Conservation (phyloP, 305 asterid genomes). For the Plantago lanceolata region DNA sequence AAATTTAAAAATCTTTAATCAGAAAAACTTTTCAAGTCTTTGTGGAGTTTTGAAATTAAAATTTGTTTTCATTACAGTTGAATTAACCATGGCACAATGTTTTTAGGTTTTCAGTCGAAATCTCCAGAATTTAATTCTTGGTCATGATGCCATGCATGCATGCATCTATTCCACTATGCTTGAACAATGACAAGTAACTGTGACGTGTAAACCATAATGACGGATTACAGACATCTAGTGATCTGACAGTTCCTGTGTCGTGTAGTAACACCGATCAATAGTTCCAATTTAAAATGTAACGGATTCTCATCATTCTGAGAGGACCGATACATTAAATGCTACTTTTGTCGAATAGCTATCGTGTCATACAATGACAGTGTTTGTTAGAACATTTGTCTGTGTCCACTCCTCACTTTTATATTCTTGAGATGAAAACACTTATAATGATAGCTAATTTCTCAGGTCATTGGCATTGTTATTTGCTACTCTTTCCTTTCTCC, state of each 20-base stretch:
- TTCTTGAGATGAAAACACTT: background rate
- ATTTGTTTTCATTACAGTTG: no score
- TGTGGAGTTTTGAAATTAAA: no score
- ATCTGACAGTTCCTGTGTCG: background rate
- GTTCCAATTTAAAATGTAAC: background rate
- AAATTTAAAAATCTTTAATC: no score
- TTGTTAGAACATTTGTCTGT: background rate
- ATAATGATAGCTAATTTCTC: background rate
- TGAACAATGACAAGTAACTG: background rate
- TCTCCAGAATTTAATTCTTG: background rate
- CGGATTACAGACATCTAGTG: background rate
- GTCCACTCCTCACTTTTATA: background rate
- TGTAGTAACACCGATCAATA: background rate
- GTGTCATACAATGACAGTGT: background rate
- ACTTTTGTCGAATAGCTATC: slow-evolving; percentile 5
- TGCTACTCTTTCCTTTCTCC: background rate
- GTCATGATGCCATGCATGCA: background rate
- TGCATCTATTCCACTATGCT: background rate
- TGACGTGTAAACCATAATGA: background rate
- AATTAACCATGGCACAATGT: no score
- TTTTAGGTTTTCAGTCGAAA: no score
- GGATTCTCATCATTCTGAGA: background rate
- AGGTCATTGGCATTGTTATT: slow-evolving; percentile 3
- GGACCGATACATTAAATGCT: background rate
- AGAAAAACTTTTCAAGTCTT: no score